These are phyloP conservation scores for Luvunga scandens DNA, from an alignment of 345 rosid species.

Conservation along the genomic window DNA sequence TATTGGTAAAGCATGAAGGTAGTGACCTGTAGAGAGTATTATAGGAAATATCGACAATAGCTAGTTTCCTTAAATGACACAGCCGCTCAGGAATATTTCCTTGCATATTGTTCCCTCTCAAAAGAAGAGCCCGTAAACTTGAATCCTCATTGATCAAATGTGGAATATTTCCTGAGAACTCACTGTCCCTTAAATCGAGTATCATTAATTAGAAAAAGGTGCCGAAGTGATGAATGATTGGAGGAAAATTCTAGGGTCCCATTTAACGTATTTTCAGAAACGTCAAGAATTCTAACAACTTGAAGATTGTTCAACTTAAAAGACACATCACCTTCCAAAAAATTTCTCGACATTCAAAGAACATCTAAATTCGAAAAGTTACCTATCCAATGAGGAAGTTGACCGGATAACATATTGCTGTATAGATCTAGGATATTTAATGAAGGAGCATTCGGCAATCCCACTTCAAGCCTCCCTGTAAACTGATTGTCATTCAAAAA, in stretches of 20 bases:
- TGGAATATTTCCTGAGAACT: not conserved
- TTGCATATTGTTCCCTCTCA: not conserved
- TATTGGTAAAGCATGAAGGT: not conserved
- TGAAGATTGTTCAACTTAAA: not conserved
- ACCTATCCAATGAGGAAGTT: too few relatives aligned
- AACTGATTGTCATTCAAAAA: not conserved
- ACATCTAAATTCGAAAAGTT: too few relatives aligned
- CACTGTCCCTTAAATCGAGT: not conserved
- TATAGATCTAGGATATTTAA: not conserved
- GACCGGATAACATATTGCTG: not conserved
- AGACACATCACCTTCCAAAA: not conserved
- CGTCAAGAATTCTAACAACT: not conserved
- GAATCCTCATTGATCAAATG: not conserved
- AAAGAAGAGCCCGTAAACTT: not conserved
- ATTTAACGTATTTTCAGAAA: not conserved
- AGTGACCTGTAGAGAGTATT: not conserved
- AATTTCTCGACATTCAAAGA: too few relatives aligned
- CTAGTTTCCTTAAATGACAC: not conserved
- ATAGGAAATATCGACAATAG: conserved; percentile 4
- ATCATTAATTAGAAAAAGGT: not conserved
- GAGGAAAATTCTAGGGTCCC: not conserved
- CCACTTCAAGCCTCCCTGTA: not conserved
- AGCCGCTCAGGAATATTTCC: not conserved
- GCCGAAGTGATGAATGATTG: not conserved
- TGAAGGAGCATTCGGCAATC: not conserved